Conservation (phyloP, 2,329 filamentous ascomycete species). For the Claviceps sp. region DNA sequence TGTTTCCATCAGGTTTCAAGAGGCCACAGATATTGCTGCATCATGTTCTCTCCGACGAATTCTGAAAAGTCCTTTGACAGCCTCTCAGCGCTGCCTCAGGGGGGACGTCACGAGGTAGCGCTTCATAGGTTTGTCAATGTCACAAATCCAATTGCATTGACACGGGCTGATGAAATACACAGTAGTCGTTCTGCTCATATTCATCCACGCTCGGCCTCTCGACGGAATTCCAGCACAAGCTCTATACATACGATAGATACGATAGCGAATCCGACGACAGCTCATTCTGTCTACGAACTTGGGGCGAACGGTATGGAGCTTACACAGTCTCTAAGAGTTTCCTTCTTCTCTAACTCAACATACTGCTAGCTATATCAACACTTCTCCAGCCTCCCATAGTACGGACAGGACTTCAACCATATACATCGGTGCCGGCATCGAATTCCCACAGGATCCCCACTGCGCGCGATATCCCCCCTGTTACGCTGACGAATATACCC, state of each 20-base stretch:
- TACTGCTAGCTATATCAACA: slow-evolving; percentile 64
- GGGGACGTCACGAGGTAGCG: slow-evolving; percentile 39
- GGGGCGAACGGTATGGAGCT: slow-evolving; percentile 58
- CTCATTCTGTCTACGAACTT: slow-evolving; percentile 50
- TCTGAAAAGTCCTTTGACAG: slow-evolving; percentile 55
- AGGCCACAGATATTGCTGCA: slow-evolving; percentile 13
- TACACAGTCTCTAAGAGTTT: background rate
- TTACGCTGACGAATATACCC: slow-evolving; percentile 77
- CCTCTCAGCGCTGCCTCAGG: slow-evolving; percentile 39
- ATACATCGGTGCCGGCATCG: slow-evolving; percentile 55
- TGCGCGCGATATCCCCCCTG: slow-evolving; percentile 80
- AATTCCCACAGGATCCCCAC: slow-evolving; percentile 73
- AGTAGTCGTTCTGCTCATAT: slow-evolving; percentile 30
- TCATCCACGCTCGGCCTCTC: slow-evolving; percentile 33
- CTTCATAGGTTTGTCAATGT: slow-evolving; percentile 39
- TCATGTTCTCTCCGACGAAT: slow-evolving; percentile 46
- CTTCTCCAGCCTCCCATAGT: slow-evolving; percentile 85
- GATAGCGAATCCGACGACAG: slow-evolving; percentile 42
- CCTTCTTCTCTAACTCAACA: background rate
- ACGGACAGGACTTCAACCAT: slow-evolving; percentile 71
- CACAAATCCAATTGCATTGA: background rate
- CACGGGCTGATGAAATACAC: slow-evolving; percentile 13
- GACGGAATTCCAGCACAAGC: slow-evolving; percentile 74
- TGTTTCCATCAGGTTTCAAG: background rate
- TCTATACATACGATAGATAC: slow-evolving; percentile 78